These are phyloP conservation scores for Naganishia vaughanmartiniae DNA, from an alignment of 768 basidiomycete species.

Conservation along the genomic window DNA sequence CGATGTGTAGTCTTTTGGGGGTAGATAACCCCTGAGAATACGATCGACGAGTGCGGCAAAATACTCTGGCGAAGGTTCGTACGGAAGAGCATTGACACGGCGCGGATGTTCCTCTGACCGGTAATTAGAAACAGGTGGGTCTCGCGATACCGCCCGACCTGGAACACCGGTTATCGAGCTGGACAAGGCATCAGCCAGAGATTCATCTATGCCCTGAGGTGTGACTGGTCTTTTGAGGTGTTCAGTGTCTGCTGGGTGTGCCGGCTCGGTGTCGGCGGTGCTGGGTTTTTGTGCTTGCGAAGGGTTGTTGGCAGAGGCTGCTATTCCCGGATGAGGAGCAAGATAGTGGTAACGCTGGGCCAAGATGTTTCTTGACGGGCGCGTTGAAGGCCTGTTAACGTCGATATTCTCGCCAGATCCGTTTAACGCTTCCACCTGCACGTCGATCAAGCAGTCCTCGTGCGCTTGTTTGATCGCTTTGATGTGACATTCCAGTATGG, in stretches of 20 bases:
- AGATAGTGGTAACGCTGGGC: not conserved
- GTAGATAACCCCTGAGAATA: slow-evolving; percentile 69
- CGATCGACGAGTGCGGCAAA: slow-evolving; percentile 60
- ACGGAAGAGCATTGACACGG: not conserved
- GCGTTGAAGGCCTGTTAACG: not conserved
- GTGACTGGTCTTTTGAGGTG: not conserved
- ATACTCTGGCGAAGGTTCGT: slow-evolving; percentile 39
- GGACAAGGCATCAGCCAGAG: slow-evolving; percentile 8
- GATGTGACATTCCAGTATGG: slow-evolving; percentile 37
- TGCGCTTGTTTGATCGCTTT: slow-evolving; percentile 1
- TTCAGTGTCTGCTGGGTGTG: not conserved
- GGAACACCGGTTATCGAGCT: slow-evolving; percentile 16
- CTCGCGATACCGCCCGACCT: not conserved
- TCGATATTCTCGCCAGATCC: not conserved
- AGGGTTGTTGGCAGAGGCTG: not conserved
- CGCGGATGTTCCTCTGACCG: not conserved
- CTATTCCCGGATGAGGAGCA: slow-evolving; percentile 19
- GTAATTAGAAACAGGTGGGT: not conserved
- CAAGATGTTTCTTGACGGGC: not conserved
- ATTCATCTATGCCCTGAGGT: slow-evolving; percentile 19
- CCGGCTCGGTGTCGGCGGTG: not conserved
- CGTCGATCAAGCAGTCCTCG: not conserved
- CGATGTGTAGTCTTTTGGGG: slow-evolving; percentile 72
- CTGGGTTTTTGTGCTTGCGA: not conserved
- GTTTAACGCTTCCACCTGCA: not conserved